A percentile compares a stretch with the other conserved stretches of the same genome.
Conservation (phyloP, 176 grass and related monocot species). For the Musa acuminata region DNA sequence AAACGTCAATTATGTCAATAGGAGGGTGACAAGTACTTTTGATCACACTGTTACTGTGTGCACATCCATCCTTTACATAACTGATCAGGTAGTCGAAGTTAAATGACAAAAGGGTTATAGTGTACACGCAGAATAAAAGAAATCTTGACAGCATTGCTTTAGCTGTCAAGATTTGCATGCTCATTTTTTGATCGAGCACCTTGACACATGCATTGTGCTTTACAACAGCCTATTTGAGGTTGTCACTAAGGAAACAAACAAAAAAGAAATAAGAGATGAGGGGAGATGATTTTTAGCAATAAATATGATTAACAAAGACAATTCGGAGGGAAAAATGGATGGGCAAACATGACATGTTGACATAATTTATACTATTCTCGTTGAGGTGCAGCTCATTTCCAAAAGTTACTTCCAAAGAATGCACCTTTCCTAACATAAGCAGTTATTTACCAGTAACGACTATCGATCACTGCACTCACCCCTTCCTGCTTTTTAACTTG, state of each 20-base stretch:
- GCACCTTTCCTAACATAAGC: neutral
- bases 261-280: neutral
- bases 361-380: neutral
- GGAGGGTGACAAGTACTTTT: neutral
- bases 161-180: neutral
- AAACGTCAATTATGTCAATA: neutral
- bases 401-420: neutral
- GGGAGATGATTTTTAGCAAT: neutral
- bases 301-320: neutral
- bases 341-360: neutral
- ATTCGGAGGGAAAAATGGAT: neutral
- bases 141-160: neutral
- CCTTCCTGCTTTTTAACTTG: too few relatives aligned
- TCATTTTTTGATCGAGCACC: neutral
- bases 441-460: too few relatives aligned
- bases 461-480: too few relatives aligned
- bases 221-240: neutral
- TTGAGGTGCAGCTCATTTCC: neutral
- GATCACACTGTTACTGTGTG: neutral
- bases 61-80: neutral
- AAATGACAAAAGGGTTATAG: neutral
- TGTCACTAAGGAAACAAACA: neutral
- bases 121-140: neutral
- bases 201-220: neutral
- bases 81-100: neutral